Evolutionary conservation across 208 protist species (phyloP).

Genomic region (Endotrypanum monterogeii): DNA sequence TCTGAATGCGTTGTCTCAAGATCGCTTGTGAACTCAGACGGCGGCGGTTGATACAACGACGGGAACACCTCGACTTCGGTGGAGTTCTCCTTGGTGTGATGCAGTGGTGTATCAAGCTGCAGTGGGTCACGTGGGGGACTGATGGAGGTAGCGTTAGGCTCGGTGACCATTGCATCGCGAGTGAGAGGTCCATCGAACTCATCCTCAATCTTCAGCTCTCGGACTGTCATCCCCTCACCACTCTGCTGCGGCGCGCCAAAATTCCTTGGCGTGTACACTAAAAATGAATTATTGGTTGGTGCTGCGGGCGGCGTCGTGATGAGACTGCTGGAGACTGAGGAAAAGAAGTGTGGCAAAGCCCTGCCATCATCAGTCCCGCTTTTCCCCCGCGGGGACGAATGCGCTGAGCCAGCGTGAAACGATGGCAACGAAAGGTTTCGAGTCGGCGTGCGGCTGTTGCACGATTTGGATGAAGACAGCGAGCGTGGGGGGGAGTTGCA

Average conservation of each 20-base stretch:
- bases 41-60: slow-evolving; percentile 14
- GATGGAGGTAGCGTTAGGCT: background rate
- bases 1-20: background rate
- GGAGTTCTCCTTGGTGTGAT: background rate
- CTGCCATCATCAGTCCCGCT: background rate
- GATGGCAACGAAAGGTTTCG: background rate
- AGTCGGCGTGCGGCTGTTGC: background rate
- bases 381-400: background rate
- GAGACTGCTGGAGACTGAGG: slow-evolving; percentile 14
- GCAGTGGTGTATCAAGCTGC: background rate
- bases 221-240: background rate
- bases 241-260: background rate
- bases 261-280: background rate
- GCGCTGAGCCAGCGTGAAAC: background rate
- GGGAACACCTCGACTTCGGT: background rate
- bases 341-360: slow-evolving; percentile 2
- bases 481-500: background rate
- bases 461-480: background rate
- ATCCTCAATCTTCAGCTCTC: background rate
- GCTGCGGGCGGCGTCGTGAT: slow-evolving; percentile 1
- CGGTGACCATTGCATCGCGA: background rate
- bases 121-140: background rate
- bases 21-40: background rate
- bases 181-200: background rate
- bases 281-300: background rate